phyloP scores from a whole-genome alignment of 2,329 filamentous ascomycete species.

The Achaetomium macrosporum region DNA sequence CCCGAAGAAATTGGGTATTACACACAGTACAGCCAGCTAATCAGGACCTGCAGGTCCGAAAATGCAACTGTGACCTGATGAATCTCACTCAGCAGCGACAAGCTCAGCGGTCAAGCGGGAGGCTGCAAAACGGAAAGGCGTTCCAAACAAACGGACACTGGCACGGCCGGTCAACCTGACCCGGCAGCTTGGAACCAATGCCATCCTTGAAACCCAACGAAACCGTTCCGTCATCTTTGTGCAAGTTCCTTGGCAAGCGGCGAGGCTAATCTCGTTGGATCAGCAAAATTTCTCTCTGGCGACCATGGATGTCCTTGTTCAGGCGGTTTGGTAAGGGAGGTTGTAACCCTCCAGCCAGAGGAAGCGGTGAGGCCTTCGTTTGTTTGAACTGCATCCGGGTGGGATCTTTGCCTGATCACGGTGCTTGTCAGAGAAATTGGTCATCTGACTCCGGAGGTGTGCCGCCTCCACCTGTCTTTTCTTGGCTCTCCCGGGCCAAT shows the following conservation, averaged over 20 bases:
- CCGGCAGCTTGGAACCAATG: slow-evolving; percentile 20
- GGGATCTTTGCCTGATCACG: background rate
- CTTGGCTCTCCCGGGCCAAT: background rate
- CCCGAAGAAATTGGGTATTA: too few relatives aligned
- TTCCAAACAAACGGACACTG: background rate
- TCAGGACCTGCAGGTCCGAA: too few relatives aligned
- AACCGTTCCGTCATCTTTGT: slow-evolving; percentile 1
- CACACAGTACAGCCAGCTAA: too few relatives aligned
- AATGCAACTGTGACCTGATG: too few relatives aligned
- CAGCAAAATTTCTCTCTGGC: background rate
- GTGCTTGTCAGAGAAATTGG: slow-evolving; percentile 11
- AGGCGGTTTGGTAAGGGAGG: too few relatives aligned
- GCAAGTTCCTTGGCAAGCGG: background rate
- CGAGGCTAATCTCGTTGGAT: background rate
- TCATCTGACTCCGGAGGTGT: slow-evolving; percentile 13
- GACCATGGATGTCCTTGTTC: background rate
- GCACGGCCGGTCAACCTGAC: slow-evolving; percentile 4
- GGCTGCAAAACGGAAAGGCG: too few relatives aligned
- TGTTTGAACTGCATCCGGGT: background rate
- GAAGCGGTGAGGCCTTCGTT: background rate
- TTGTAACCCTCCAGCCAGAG: background rate
- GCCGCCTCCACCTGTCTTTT: background rate
- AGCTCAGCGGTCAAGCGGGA: too few relatives aligned
- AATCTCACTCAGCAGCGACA: too few relatives aligned
- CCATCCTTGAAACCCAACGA: background rate